phyloP scores from a whole-genome alignment of 768 basidiomycete species.

The Wakefieldia striispora region DNA sequence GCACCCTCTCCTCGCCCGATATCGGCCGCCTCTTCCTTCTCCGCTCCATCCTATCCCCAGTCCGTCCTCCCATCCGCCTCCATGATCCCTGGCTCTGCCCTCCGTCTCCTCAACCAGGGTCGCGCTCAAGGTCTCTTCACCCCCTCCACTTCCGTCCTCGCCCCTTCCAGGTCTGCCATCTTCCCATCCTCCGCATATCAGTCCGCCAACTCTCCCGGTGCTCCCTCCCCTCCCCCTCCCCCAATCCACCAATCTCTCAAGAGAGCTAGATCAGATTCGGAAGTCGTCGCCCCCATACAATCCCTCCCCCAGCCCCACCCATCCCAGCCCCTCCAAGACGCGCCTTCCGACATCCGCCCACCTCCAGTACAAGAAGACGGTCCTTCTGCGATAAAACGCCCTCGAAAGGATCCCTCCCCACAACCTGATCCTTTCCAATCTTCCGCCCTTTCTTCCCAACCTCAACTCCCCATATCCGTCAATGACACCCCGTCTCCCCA shows the following conservation, averaged over 20 bases:
- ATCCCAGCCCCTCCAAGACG: constrained; percentile 29
- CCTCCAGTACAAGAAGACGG: constrained; percentile 53
- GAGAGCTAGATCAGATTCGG: constrained; percentile 65
- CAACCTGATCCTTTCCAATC: constrained; percentile 32
- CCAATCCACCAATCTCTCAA: constrained; percentile 49
- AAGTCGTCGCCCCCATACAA: constrained; percentile 36
- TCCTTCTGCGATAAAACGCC: constrained; percentile 70
- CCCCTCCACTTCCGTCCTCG: constrained; percentile 69
- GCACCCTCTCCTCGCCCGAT: constrained; percentile 58
- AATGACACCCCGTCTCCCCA: constrained; percentile 36
- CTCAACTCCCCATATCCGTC: constrained; percentile 32
- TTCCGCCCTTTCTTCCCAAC: constrained; percentile 17
- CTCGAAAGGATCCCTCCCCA: constrained; percentile 52
- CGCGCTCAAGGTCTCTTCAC: constrained; percentile 85
- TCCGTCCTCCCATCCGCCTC: constrained; percentile 69
- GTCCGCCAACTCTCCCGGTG: constrained; percentile 46
- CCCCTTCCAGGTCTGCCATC: constrained; percentile 42
- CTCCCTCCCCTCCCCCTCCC: constrained; percentile 53
- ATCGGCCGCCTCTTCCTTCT: constrained; percentile 68
- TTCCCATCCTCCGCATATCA: constrained; percentile 55
- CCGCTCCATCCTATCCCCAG: constrained; percentile 53
- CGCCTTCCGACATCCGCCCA: constrained; percentile 44
- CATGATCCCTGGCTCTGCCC: constrained; percentile 84
- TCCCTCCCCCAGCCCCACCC: constrained; percentile 13
- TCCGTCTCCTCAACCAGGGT: constrained; percentile 80